Percentiles rank a stretch among this genome's conserved stretches.
These are phyloP conservation scores for Penicillium sp. DNA, from an alignment of 2,329 filamentous ascomycete species.

Conservation along the genomic window DNA sequence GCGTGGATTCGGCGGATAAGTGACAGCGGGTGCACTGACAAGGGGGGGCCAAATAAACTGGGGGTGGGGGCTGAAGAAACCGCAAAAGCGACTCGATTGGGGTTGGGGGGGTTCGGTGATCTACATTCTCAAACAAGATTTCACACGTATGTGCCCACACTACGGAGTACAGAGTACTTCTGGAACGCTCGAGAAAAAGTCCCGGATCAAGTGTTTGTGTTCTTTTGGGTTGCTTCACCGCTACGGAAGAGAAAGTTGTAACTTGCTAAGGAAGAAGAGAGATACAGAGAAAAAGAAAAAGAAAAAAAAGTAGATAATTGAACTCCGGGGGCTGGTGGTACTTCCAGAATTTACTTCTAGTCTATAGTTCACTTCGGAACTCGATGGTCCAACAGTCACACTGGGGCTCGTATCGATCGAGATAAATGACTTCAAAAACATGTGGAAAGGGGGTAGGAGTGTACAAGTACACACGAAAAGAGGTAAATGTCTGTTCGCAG, in stretches of 20 bases:
- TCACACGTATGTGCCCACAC: conserved; percentile 1
- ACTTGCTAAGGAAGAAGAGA: no score
- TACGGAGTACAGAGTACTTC: neutral
- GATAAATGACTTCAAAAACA: neutral
- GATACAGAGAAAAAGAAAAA: no score
- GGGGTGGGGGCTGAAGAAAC: conserved; percentile 9
- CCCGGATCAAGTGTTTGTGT: neutral
- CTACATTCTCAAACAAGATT: conserved; percentile 7
- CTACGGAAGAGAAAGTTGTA: conserved; percentile 1
- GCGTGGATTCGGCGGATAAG: conserved; percentile 12
- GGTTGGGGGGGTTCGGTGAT: neutral
- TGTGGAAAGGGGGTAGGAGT: neutral
- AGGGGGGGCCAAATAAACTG: neutral
- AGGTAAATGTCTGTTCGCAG: neutral
- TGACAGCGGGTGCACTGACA: conserved; percentile 24
- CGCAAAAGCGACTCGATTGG: conserved; percentile 4
- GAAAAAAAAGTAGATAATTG: neutral
- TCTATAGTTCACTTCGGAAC: neutral
- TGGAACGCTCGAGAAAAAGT: neutral
- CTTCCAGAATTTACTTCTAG: neutral
- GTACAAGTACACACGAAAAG: neutral
- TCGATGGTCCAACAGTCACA: neutral
- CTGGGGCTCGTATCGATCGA: neutral
- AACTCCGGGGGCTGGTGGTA: neutral
- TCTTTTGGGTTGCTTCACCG: conserved; percentile 10